A percentile compares a stretch with the other conserved stretches of the same genome.
phyloP scores from a whole-genome alignment of 2,329 filamentous ascomycete genomes.

The Cordyceps javanica region DNA sequence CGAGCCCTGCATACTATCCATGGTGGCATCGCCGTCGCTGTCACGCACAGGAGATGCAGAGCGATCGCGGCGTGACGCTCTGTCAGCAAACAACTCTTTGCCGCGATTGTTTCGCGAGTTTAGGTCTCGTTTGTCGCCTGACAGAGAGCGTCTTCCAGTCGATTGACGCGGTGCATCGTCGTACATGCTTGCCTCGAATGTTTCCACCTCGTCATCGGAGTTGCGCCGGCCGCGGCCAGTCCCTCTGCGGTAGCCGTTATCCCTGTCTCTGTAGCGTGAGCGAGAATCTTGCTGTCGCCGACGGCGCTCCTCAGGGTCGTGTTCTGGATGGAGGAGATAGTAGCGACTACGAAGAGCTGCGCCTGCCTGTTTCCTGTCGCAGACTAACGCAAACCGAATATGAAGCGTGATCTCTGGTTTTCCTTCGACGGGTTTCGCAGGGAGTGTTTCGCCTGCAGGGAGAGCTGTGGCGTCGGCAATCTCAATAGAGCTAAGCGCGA shows the following conservation, averaged over 20 bases:
- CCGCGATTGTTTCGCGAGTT: constrained; percentile 36
- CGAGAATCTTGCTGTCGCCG: constrained; percentile 50
- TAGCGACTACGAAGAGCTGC: constrained; percentile 80
- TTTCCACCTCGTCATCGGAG: constrained; percentile 44
- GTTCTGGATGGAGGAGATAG: constrained; percentile 86
- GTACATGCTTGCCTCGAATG: constrained; percentile 74
- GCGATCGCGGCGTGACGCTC: constrained; percentile 33
- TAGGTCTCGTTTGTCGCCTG: constrained; percentile 23
- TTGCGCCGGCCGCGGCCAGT: constrained; percentile 38
- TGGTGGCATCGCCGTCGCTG: constrained; percentile 35
- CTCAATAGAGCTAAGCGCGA: constrained; percentile 45
- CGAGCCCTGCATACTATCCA: constrained; percentile 27
- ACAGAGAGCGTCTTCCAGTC: constrained; percentile 21
- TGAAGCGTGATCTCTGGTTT: constrained; percentile 65
- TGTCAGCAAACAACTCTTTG: constrained; percentile 59
- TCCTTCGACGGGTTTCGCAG: constrained; percentile 61
- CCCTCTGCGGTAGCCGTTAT: constrained; percentile 26
- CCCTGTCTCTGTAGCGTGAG: constrained; percentile 59
- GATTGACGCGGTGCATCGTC: constrained; percentile 54
- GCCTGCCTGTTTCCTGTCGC: constrained; percentile 73
- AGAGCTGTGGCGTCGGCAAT: constrained; percentile 49
- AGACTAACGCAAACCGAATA: constrained; percentile 64
- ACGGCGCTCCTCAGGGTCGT: constrained; percentile 71
- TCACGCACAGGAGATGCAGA: constrained; percentile 47
- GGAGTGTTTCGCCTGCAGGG: constrained; percentile 56